Base-by-base conservation (phyloP, 805 yeast species). In the Candida montana region DNA sequence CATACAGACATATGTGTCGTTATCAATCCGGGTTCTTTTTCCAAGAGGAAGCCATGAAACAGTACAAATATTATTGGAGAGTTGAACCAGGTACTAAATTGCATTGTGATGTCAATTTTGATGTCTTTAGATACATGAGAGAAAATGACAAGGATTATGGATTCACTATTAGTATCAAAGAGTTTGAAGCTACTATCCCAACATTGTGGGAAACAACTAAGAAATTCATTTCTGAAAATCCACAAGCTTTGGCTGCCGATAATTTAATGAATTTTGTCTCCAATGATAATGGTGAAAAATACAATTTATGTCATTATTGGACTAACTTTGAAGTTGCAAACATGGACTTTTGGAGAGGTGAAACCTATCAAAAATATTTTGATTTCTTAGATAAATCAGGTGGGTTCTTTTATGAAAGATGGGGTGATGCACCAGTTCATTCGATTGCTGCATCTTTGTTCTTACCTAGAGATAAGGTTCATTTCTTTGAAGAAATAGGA, bases 401-500 rank as follows among this genome's bases (percentile, higher is more conserved):
- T 43, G 95, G 95, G 1, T 85, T 85, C 60, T 85, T 77, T 61
- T 83, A 84, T 58, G 93, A 87, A 63, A 71, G 96, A 50, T 87
- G 95, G 95, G 96, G 96, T 21, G 96, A 87, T 63, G 95, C 95
- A 0, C 96, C 96, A 28, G 82, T 87, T 37, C 96, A 87, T 63
- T 83, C 95, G 6, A 80, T 87, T 55, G 96, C 93, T 26, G 95
- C 86, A 17, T 68, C 93, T 5, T 67, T 88, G 50, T 84, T 88
- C 67, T 59, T 86, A 61, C 78, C 83, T 41, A 77, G 74, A 59
- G 79, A 76, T 47, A 69, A 81, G 56, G 65, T 88, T 37, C 95
- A 88, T 57, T 79, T 83, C 71, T 89, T 89, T 59, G 83, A 77
- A 45, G 95, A 87, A 55, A 75, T 87, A 48, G 95, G 95, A 39